Conservation (phyloP, 345 rosid genomes). For the Excoecaria cochinchinensis region DNA sequence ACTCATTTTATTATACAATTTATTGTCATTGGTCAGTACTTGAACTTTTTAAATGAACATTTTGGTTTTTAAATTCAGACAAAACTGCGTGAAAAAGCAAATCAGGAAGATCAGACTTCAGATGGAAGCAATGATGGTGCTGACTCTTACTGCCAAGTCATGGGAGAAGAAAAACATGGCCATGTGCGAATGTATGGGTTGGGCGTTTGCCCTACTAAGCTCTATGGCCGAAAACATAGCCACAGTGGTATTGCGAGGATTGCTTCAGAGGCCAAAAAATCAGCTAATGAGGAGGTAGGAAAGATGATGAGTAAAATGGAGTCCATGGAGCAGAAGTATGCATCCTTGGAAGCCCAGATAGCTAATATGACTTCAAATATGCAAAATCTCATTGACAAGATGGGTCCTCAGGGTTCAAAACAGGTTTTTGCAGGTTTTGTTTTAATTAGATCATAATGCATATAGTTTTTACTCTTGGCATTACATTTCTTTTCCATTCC, state of each 20-base stretch:
- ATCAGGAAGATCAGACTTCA: constrained; percentile 19
- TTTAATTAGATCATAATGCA: not conserved
- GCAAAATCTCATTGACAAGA: constrained; percentile 34
- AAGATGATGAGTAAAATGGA: constrained; percentile 36
- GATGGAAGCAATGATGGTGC: constrained; percentile 18
- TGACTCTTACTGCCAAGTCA: constrained; percentile 33
- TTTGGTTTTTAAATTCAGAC: constrained; percentile 22
- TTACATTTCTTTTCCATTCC: not conserved
- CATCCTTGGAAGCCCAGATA: constrained; percentile 35
- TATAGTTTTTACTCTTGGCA: not conserved
- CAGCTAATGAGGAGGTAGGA: constrained; percentile 27
- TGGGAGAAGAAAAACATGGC: constrained; percentile 27
- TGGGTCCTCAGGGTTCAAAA: constrained; percentile 18
- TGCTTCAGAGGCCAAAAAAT: constrained; percentile 32
- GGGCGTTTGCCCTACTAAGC: constrained; percentile 22
- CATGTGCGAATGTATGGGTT: constrained; percentile 25
- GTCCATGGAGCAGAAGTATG: constrained; percentile 36
- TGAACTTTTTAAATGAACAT: not conserved
- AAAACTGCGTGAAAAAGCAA: constrained; percentile 28
- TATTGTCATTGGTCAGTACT: constrained; percentile 1
- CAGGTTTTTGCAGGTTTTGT: constrained; percentile 14
- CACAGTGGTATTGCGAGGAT: constrained; percentile 17
- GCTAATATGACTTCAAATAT: constrained; percentile 34
- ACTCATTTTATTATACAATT: not conserved
- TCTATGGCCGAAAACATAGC: constrained; percentile 25